Evolutionary conservation across 345 rosid species (phyloP), one percentile per base, ranked within the genome.

Genomic region (Dipteronia dyeriana): DNA sequence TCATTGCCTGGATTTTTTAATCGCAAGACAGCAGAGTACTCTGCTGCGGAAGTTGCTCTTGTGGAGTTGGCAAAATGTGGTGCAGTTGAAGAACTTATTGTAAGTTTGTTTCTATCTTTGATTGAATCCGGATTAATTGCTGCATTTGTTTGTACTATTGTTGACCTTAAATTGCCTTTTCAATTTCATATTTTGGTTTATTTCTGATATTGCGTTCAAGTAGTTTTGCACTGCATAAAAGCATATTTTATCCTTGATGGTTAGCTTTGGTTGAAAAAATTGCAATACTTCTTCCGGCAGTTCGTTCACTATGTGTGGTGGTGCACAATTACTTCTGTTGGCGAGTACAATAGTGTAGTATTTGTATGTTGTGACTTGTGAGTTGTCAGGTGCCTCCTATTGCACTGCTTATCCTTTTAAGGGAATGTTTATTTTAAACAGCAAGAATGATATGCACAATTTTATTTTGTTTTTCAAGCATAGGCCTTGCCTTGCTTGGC

Each of bases 1-100:
- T 94, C 97, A 0, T 81, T 96, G 83, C 94, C 90, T 34, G 94
- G 97, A 25, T 94, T 96, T 84, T 89, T 81, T 77, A 94, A 92
- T 80, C 91, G 97, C 67, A 92, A 94, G 87, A 95, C 97, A 74
- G 97, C 99, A 0, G 98, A 96, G 83, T 97, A 96, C 45, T 94
- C 99, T 6, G 98, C 98, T 80, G 98, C 98, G 0, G 97, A 92
- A 87, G 94, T 92, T 74, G 97, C 98, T 75, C 92, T 96, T 34
- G 9, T 60, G 71, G 95, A 89, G 83, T 75, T 94, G 69, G 82
- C 94, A 2, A 96, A 91, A 76, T 79, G 89, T 57, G 89, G 89
- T 70, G 87, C 86, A 77, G 82, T 87, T 61, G 76, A 78, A 63
- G 89, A 75, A 49, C 97, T 97, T 73, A 81, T 94, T 68, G 99